Conservation (phyloP, 2,329 filamentous ascomycete genomes). For the Apiospora marii region DNA sequence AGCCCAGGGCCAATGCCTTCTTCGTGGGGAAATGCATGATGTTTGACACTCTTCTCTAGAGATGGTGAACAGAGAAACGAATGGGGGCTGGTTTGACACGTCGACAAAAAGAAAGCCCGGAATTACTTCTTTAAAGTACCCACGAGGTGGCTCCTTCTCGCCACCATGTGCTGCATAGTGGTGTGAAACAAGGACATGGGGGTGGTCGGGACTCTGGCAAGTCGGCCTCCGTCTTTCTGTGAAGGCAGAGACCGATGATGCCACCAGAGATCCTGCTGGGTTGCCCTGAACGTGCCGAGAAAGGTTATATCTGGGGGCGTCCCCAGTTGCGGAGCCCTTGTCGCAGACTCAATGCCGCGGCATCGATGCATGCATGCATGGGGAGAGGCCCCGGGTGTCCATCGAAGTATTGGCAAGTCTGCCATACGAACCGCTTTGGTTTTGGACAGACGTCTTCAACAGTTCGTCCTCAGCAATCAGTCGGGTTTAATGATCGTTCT, state of each 20-base stretch:
- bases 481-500: neutral
- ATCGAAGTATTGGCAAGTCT: neutral
- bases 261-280: neutral
- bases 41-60: slow-evolving; percentile 4
- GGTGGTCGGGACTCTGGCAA: neutral
- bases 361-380: neutral
- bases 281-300: slow-evolving; percentile 1
- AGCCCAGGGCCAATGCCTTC: slow-evolving; percentile 1
- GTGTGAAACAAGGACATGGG: slow-evolving; percentile 3
- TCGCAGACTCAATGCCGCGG: neutral
- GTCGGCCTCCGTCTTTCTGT: neutral
- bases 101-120: neutral
- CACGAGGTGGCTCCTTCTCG: neutral
- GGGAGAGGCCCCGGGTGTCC: neutral
- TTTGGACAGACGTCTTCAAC: neutral
- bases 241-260: slow-evolving; percentile 6
- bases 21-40: neutral
- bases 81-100: neutral
- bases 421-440: neutral
- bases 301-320: neutral
- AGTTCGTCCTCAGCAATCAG: neutral
- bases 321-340: neutral
- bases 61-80: neutral
- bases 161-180: slow-evolving; percentile 15
- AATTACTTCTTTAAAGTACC: slow-evolving; percentile 1